These are phyloP conservation scores for Fusarium anguioides DNA, from an alignment of 2,329 filamentous ascomycete species.

Conservation along the genomic window DNA sequence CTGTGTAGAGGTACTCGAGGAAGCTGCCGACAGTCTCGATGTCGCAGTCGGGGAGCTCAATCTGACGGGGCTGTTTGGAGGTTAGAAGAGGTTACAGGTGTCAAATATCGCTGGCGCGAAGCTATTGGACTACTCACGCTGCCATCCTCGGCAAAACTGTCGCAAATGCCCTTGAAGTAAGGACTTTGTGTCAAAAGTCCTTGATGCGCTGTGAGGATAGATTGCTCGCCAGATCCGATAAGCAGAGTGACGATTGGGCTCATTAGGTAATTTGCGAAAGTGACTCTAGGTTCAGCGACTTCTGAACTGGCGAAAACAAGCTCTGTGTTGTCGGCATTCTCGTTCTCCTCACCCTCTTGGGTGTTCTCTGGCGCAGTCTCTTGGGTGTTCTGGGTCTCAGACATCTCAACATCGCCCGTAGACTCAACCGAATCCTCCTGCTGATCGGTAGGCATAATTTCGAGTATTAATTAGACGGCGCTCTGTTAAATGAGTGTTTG, in stretches of 20 bases:
- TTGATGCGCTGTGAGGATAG: conserved; percentile 82
- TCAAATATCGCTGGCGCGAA: background rate
- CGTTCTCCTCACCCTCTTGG: conserved; percentile 50
- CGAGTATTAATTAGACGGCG: rapidly evolving
- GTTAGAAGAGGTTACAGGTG: background rate
- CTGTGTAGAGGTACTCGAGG: conserved; percentile 56
- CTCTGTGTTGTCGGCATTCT: conserved; percentile 49
- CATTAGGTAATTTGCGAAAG: conserved; percentile 70
- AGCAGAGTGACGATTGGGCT: conserved; percentile 76
- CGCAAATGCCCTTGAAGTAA: conserved; percentile 74
- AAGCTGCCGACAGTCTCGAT: conserved; percentile 53
- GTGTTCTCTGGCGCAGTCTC: conserved; percentile 42
- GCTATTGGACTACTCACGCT: conserved; percentile 60
- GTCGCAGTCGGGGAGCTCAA: conserved; percentile 67
- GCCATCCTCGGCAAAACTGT: conserved; percentile 69
- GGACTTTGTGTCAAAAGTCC: conserved; percentile 79
- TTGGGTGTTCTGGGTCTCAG: conserved; percentile 41
- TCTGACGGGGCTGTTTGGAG: conserved; percentile 65
- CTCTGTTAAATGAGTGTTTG: background rate
- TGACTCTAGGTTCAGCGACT: conserved; percentile 51
- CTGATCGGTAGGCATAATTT: conserved; percentile 49
- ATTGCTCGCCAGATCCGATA: conserved; percentile 71
- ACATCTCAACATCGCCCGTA: conserved; percentile 55
- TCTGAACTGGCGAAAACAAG: conserved; percentile 55
- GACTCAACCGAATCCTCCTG: conserved; percentile 43